These are phyloP conservation scores for Coriaria nepalensis DNA, from an alignment of 306 rosid species.

Conservation along the genomic window DNA sequence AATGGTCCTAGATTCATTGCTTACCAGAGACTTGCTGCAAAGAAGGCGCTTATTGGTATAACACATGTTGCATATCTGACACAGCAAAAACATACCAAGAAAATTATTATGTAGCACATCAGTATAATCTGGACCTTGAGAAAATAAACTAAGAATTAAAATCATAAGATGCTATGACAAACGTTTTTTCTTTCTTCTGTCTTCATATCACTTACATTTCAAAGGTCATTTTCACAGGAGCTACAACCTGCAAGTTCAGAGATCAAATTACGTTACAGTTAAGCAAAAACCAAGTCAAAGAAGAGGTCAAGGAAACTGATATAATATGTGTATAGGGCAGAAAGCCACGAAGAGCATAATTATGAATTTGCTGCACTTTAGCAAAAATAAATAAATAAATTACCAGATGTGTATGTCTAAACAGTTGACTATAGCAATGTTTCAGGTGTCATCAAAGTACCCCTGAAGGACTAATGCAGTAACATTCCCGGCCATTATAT, in stretches of 20 bases:
- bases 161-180: background rate
- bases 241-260: constrained; percentile 53
- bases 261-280: background rate
- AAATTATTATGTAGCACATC: too few relatives aligned
- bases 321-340: too few relatives aligned
- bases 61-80: constrained; percentile 92
- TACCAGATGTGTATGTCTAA: too few relatives aligned
- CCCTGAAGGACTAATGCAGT: too few relatives aligned
- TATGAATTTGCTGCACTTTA: too few relatives aligned
- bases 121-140: background rate
- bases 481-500: too few relatives aligned
- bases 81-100: constrained; percentile 7
- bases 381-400: too few relatives aligned
- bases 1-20: constrained; percentile 10
- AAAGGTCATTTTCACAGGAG: constrained; percentile 90
- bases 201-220: constrained; percentile 57
- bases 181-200: background rate
- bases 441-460: too few relatives aligned
- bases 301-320: too few relatives aligned
- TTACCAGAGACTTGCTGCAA: constrained; percentile 97
- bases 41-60: constrained; percentile 85
- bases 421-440: too few relatives aligned
- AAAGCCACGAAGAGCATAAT: too few relatives aligned
- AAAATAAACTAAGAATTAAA: background rate
- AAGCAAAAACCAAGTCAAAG: too few relatives aligned